Base-by-base conservation (phyloP, 768 basidiomycete genomes). In the Grammothele lineata region DNA sequence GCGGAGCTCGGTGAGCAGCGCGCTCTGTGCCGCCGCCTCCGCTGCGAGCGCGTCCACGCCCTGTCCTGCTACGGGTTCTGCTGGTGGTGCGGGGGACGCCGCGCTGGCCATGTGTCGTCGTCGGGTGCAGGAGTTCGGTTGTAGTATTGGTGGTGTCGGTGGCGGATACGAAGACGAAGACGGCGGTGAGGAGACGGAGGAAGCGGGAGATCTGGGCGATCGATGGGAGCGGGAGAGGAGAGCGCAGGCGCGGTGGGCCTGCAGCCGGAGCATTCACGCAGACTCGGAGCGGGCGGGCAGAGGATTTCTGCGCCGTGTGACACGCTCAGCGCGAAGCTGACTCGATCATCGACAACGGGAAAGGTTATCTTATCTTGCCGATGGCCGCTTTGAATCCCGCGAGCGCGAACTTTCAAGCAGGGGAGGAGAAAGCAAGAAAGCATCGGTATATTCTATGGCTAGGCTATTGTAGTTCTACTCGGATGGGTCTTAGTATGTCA, bases 1-100 rank as follows among this genome's bases (percentile, higher is more conserved):
- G 41, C 80, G 70, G 18, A 90, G 76, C 46, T 81, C 73, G 60
- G 81, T 82, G 58, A 87, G 72, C n/a, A 76, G 64, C 4, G 72
- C 62, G 8, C 71, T 80, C 55, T 83, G 81, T 32, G 71, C 61
- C 4, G 70, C 66, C 57, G 89, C 78, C 56, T 83, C 75, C 36
- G 72, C 64, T 45, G 74, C 70, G 37, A 87, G 69, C 3, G 74
- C 57, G 24, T 72, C 70, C 14, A 64, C 47, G 21, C n/a, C 33
- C 7, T 40, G 37, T 8, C 33, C 24, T 19, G 68, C 65, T n/a
- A n/a, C n/a, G n/a, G n/a, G n/a, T n/a, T n/a, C n/a, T n/a, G n/a
- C n/a, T n/a, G n/a, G n/a, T n/a, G n/a, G n/a, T n/a, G n/a, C n/a
- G n/a, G n/a, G n/a, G n/a, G n/a, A n/a, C n/a, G n/a, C n/a, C 15